Conservation (phyloP, 106 monocot species). For the Dioscorea alata region DNA sequence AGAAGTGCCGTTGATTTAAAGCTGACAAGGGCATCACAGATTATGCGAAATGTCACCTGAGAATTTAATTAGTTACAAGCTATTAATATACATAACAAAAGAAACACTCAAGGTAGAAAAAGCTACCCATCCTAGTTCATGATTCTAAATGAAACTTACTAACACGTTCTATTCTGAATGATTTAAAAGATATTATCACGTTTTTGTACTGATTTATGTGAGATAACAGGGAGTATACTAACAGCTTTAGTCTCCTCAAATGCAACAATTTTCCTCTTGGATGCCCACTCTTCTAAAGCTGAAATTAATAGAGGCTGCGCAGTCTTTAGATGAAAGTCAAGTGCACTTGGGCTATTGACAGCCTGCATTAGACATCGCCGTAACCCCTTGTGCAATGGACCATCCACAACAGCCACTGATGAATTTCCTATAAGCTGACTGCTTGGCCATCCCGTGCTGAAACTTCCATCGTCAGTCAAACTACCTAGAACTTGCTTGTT, state of each 20-base stretch:
- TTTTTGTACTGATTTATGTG: no score
- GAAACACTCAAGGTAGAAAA: no score
- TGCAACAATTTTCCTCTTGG: constrained; percentile 27
- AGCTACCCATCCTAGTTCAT: no score
- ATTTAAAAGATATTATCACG: no score
- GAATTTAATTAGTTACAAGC: no score
- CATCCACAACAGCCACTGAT: no score
- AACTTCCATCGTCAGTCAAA: constrained; percentile 18
- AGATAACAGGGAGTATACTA: neutral
- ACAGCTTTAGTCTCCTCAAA: constrained; percentile 23
- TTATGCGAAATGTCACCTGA: no score
- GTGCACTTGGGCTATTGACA: constrained; percentile 25
- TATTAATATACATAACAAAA: no score
- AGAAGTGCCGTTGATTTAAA: constrained; percentile 27
- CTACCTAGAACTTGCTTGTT: constrained; percentile 28
- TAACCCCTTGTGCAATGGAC: constrained; percentile 17
- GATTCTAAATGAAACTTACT: no score
- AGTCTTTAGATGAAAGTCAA: constrained; percentile 16
- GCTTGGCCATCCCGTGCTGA: no score
- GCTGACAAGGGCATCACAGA: constrained; percentile 21
- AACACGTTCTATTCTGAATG: no score
- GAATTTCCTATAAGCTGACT: no score
- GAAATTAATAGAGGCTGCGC: constrained; percentile 18
- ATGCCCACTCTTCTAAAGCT: constrained; percentile 25
- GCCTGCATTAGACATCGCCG: constrained; percentile 19